These are phyloP conservation scores for Hamamelis virginiana DNA, from an alignment of 164 flowering plant genomes.

Conservation along the genomic window DNA sequence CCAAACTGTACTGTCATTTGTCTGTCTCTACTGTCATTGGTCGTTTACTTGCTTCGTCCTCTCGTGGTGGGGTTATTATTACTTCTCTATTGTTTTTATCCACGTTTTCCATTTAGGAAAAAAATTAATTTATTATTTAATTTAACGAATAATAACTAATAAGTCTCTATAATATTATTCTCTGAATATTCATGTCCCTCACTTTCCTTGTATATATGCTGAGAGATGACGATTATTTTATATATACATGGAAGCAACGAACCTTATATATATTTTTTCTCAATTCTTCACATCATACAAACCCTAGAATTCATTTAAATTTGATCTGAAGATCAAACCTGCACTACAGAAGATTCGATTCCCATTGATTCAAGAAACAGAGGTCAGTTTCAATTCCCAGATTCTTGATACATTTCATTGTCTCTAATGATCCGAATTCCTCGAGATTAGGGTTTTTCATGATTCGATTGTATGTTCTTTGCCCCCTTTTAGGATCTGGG, in stretches of 20 bases:
- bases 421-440: neutral
- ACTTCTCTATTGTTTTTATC: neutral
- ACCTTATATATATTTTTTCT: neutral
- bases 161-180: neutral
- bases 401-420: neutral
- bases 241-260: neutral
- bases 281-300: neutral
- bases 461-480: conserved; percentile 2
- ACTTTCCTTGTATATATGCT: neutral
- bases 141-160: neutral
- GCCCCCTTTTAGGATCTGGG: conserved; percentile 1
- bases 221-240: neutral
- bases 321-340: neutral
- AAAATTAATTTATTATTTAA: neutral
- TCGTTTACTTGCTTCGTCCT: neutral
- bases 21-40: neutral
- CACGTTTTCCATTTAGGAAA: neutral
- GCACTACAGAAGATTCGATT: neutral
- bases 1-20: neutral
- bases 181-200: conserved; percentile 2
- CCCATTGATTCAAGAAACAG: neutral
- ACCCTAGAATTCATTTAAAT: neutral
- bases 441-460: neutral
- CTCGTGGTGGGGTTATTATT: neutral
- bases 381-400: neutral